Base-by-base conservation (phyloP, 192 early-diverging fungal species). In the Rhizophagus clarus region DNA sequence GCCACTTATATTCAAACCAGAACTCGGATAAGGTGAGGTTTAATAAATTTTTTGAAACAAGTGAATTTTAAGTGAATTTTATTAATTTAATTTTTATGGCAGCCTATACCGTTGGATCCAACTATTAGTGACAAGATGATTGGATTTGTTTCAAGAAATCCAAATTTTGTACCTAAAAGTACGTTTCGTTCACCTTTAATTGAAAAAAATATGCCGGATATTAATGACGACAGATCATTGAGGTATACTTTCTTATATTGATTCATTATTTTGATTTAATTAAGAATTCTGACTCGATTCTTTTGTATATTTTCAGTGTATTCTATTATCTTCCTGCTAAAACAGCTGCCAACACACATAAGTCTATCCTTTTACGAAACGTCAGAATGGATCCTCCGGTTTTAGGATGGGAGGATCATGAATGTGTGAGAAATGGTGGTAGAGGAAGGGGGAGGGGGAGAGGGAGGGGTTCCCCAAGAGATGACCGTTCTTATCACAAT, bases 181-280 rank as follows among this genome's bases (percentile, higher is more conserved):
- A 92, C 86, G 15, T 82, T 88, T 10, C 81, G 82, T 34, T 87
- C 89, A 15, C 88, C 91, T 20, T 81, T 86, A 20, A 84, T 84
- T n/a, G 75, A 82, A 15, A 72, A 79, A 31, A 87, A 84, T 60
- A 77, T 86, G 69, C 81, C 83, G 15, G 88, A 93, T 71, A 88
- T 94, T 64, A 83, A 82, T 3, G 86, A 90, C 56, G 88, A 90
- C 80, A 85, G 80, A 67, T 91, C 89, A 60, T 84, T 94, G 11
- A 87, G 88, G 49, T 79, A 74, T 4, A 0, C 4, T 56, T 17
- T 4, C 15, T 17, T 22, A 56, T 1, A 6, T 56, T 56, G 20
- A 56, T 22, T 56, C 6, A 56, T 22, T 20, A 45, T 17, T n/a
- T 34, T 17, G n/a, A 40, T 71, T 31, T 85, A 74, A 66, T 11